These are phyloP conservation scores for Podosphaera aphanis DNA, from an alignment of 2,329 filamentous ascomycete species.

Conservation along the genomic window DNA sequence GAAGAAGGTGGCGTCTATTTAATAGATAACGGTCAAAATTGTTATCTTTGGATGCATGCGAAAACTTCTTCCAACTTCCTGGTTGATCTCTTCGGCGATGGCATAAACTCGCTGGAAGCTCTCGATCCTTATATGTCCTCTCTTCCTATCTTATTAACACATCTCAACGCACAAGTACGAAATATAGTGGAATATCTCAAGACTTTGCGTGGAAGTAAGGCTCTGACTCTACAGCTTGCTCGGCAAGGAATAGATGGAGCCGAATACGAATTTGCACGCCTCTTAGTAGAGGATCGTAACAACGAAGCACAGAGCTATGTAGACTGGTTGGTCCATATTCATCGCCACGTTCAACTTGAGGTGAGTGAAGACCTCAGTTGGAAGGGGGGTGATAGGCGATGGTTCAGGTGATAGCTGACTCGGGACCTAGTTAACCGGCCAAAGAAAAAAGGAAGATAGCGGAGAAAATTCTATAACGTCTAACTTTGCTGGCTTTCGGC, in stretches of 20 bases:
- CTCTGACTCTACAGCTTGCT: constrained; percentile 70
- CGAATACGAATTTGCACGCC: constrained; percentile 84
- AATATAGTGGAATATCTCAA: constrained; percentile 80
- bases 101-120: constrained; percentile 42
- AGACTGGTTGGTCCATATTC: constrained; percentile 91
- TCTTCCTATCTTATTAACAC: constrained; percentile 68
- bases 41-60: constrained; percentile 76
- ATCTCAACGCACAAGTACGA: constrained; percentile 80
- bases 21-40: constrained; percentile 83
- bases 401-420: background rate
- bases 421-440: constrained; percentile 33
- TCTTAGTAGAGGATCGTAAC: constrained; percentile 84
- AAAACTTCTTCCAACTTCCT: constrained; percentile 85
- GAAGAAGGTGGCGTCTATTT: constrained; percentile 88
- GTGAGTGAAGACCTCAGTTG: constrained; percentile 21
- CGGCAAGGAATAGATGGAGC: constrained; percentile 82
- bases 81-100: constrained; percentile 69
- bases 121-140: constrained; percentile 64
- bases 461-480: constrained; percentile 25
- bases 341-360: constrained; percentile 82
- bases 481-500: constrained; percentile 34
- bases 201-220: constrained; percentile 62
- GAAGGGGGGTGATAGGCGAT: background rate
- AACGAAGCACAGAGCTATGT: constrained; percentile 97
- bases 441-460: constrained; percentile 45